Evolutionary conservation across 495 filamentous ascomycete genomes (phyloP).

Genomic region (Jackrogersella minutella): DNA sequence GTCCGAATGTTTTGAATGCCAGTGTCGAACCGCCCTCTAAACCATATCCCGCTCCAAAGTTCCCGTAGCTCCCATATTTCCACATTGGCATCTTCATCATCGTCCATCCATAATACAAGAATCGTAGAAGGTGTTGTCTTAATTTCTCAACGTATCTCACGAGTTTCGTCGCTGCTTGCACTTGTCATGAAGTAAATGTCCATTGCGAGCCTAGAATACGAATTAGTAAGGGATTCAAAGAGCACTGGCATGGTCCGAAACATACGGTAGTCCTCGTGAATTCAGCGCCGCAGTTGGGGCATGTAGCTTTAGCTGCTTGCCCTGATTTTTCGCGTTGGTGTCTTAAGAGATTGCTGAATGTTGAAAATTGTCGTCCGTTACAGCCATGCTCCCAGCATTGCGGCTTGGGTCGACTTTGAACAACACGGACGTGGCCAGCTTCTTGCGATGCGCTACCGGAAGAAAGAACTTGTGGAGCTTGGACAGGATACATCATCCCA

Average conservation of each 20-base stretch:
- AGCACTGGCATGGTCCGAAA: neutral
- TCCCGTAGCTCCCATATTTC: conserved; percentile 21
- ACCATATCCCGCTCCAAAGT: conserved; percentile 27
- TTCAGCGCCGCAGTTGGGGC: conserved; percentile 86
- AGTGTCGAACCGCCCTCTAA: conserved; percentile 34
- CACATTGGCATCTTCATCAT: conserved; percentile 21
- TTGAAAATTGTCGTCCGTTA: conserved; percentile 92
- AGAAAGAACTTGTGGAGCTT: conserved; percentile 39
- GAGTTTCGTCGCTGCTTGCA: conserved; percentile 72
- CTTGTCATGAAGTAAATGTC: conserved; percentile 87
- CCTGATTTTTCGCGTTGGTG: conserved; percentile 96
- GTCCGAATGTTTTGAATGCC: conserved; percentile 40
- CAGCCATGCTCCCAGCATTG: conserved; percentile 97
- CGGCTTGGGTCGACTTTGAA: conserved; percentile 81
- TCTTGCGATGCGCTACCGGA: conserved; percentile 45
- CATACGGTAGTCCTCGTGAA: conserved; percentile 82
- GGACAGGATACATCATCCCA: conserved; percentile 55
- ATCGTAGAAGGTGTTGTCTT: conserved; percentile 29
- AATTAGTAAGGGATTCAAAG: conserved; percentile 10
- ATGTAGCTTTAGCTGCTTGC: conserved; percentile 83
- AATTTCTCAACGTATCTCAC: conserved; percentile 28
- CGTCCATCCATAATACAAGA: conserved; percentile 23
- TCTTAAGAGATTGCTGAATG: conserved; percentile 90
- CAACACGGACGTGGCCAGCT: conserved; percentile 67
- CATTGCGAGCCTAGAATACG: conserved; percentile 71